Evolutionary conservation across 2,329 filamentous ascomycete genomes (phyloP).

Genomic region (Cladosporium sp.): DNA sequence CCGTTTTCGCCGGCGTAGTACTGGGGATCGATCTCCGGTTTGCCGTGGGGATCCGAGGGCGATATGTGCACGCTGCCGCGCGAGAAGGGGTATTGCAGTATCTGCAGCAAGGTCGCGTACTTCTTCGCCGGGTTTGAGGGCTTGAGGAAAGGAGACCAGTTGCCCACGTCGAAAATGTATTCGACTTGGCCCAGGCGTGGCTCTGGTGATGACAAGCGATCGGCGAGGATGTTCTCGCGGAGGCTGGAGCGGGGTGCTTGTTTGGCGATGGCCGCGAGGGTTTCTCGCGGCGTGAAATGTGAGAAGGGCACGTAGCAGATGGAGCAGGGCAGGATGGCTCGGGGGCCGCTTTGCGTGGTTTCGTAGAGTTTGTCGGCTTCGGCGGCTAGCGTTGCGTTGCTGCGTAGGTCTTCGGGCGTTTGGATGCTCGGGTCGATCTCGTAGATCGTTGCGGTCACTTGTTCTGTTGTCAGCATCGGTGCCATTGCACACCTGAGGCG

Average conservation of each 20-base stretch:
- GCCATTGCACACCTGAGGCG: background rate
- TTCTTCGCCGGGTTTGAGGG: background rate
- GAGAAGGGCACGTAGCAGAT: constrained; percentile 40
- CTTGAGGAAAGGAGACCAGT: constrained; percentile 7
- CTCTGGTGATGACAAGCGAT: background rate
- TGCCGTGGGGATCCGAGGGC: background rate
- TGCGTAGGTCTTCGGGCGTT: constrained; percentile 4
- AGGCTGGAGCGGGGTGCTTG: background rate
- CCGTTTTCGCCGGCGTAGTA: background rate
- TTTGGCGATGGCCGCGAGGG: background rate
- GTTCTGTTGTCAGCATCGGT: background rate
- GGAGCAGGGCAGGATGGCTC: constrained; percentile 18
- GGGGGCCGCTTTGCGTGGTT: constrained; percentile 23
- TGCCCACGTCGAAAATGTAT: constrained; percentile 9
- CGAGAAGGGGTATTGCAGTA: constrained; percentile 34
- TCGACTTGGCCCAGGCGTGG: background rate
- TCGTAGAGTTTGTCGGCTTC: constrained; percentile 20
- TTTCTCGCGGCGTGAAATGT: background rate
- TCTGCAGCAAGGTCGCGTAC: constrained; percentile 8
- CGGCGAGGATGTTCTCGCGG: background rate
- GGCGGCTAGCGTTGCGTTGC: background rate
- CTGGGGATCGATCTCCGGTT: constrained; percentile 1
- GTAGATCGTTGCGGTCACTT: constrained; percentile 10
- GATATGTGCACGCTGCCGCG: constrained; percentile 29
- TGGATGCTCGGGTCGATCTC: constrained; percentile 1